Conservation (phyloP, 139 green algal genomes). For the Microglena sp. region DNA sequence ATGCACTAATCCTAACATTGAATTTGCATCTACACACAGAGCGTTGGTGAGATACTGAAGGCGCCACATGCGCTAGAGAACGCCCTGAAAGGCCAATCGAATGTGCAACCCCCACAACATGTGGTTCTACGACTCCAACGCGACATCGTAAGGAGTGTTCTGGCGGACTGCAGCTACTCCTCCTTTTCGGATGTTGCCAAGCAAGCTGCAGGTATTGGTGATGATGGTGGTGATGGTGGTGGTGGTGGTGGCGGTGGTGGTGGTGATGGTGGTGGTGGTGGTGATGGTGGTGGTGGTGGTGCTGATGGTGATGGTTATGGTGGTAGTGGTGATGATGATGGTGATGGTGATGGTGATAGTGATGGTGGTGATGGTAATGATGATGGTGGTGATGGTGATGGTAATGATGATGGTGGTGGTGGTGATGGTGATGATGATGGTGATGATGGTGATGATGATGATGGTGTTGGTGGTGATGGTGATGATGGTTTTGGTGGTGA, state of each 20-base stretch:
- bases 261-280: background rate
- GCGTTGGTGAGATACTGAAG: slow-evolving; percentile 27
- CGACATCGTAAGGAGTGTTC: slow-evolving; percentile 32
- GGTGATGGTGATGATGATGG: too few species aligned
- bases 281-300: background rate
- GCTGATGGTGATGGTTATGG: background rate
- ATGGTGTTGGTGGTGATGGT: too few species aligned
- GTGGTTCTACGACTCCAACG: slow-evolving; percentile 33
- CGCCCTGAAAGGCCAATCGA: slow-evolving; percentile 8
- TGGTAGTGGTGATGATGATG: background rate
- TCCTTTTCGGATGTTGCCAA: slow-evolving; percentile 44
- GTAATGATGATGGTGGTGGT: too few species aligned
- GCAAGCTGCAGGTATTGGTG: slow-evolving; percentile 22
- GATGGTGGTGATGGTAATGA: too few species aligned
- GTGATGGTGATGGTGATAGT: background rate
- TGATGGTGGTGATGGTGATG: too few species aligned
- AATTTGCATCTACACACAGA: slow-evolving; percentile 19
- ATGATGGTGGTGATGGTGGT: background rate
- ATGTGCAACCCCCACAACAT: background rate
- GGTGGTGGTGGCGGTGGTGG: background rate
- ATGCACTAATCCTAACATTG: too few species aligned
- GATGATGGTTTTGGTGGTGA: too few species aligned
- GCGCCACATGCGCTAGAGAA: background rate
- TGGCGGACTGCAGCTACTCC: slow-evolving; percentile 49
- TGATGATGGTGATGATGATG: too few species aligned